Evolutionary conservation across 2,329 filamentous ascomycete genomes (phyloP).

Genomic region (Arthrobotrys pseudoclavata): DNA sequence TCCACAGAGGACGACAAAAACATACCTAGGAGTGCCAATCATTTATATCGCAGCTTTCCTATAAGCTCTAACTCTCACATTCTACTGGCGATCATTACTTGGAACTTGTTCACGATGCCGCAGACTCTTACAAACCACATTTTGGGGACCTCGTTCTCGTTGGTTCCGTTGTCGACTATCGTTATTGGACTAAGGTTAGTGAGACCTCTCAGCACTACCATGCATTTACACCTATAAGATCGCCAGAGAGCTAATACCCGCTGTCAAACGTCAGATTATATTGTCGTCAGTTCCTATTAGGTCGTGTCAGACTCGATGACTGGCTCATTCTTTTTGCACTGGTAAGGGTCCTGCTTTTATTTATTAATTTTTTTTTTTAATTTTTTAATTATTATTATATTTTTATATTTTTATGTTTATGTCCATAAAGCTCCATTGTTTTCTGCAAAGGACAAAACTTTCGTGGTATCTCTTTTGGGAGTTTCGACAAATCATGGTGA

Average conservation of each 20-base stretch:
- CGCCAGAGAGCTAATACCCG: constrained; percentile 34
- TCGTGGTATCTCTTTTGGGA: neutral
- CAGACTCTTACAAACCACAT: constrained; percentile 40
- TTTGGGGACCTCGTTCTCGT: constrained; percentile 61
- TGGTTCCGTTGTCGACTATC: constrained; percentile 61
- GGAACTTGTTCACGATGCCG: constrained; percentile 40
- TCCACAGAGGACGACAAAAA: constrained; percentile 58
- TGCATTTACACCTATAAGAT: constrained; percentile 42
- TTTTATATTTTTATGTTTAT: too few relatives aligned
- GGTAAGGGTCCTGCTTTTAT: constrained; percentile 25
- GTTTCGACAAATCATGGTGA: constrained; percentile 7
- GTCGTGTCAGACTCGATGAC: constrained; percentile 65
- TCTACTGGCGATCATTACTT: constrained; percentile 55
- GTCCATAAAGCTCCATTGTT: constrained; percentile 4
- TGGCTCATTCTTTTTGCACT: constrained; percentile 65
- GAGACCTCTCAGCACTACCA: constrained; percentile 43
- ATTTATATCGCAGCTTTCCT: constrained; percentile 55
- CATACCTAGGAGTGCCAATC: constrained; percentile 57
- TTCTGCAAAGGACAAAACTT: neutral
- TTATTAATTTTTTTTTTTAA: too few relatives aligned
- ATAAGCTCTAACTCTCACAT: constrained; percentile 51
- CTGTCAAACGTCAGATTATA: constrained; percentile 60
- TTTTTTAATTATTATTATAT: too few relatives aligned
- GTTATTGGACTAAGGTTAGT: constrained; percentile 62
- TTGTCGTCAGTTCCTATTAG: constrained; percentile 62